Conservation (phyloP, 2,329 filamentous ascomycete genomes). For the Venturia nashicola region DNA sequence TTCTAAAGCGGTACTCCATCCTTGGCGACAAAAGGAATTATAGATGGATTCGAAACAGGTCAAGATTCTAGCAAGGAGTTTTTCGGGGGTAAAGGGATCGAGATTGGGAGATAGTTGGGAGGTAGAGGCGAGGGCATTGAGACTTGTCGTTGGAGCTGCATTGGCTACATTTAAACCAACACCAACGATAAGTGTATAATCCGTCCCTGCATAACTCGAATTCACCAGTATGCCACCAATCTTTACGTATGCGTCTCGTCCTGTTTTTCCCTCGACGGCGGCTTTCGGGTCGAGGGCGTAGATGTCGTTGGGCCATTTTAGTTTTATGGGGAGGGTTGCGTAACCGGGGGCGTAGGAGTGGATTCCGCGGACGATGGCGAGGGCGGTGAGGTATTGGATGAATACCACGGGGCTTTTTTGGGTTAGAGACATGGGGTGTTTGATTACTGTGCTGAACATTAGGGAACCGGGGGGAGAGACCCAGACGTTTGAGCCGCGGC, state of each 20-base stretch:
- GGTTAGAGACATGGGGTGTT: conserved; percentile 64
- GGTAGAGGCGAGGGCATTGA: conserved; percentile 48
- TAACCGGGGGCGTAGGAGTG: conserved; percentile 69
- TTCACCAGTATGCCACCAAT: conserved; percentile 90
- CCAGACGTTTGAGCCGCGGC: conserved; percentile 89
- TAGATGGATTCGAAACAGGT: conserved; percentile 70
- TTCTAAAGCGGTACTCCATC: conserved; percentile 65
- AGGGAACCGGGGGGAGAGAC: conserved; percentile 76
- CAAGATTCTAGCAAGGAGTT: conserved; percentile 69
- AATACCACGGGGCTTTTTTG: conserved; percentile 73
- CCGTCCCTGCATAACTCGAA: conserved; percentile 62
- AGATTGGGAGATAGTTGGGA: conserved; percentile 32
- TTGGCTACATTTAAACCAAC: conserved; percentile 77
- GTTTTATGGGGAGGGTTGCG: conserved; percentile 59
- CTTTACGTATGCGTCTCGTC: conserved; percentile 56
- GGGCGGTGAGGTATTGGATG: conserved; percentile 81
- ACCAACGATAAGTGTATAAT: conserved; percentile 77
- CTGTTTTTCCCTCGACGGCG: conserved; percentile 33
- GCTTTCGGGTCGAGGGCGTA: conserved; percentile 25
- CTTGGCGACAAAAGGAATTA: conserved; percentile 56
- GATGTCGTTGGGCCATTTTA: conserved; percentile 98
- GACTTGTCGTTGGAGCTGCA: conserved; percentile 70
- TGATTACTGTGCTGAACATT: conserved; percentile 79
- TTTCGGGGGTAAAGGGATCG: conserved; percentile 58
- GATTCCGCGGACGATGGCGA: conserved; percentile 77